Conservation (phyloP, 495 filamentous ascomycete species). For the Aspergillus mulundensis region DNA sequence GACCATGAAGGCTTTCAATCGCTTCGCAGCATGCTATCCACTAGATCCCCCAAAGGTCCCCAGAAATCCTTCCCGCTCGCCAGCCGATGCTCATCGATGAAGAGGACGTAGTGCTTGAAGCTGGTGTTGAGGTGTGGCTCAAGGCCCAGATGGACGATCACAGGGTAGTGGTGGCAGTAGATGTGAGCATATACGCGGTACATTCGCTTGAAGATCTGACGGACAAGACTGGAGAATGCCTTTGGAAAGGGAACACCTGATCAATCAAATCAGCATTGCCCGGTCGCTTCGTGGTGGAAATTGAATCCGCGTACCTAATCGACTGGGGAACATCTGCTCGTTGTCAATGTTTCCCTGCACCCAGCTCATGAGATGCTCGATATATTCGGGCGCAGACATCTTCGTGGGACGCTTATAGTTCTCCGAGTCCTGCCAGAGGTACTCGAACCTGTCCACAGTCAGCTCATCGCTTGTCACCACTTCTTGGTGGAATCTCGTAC, state of each 20-base stretch:
- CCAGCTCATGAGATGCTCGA: slow-evolving; percentile 97
- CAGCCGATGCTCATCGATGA: slow-evolving; percentile 88
- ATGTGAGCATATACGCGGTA: slow-evolving; percentile 99
- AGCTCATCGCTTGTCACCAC: background rate
- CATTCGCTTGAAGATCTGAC: slow-evolving; percentile 96
- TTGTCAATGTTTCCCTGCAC: slow-evolving; percentile 94
- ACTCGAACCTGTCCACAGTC: slow-evolving; percentile 70
- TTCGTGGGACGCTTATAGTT: slow-evolving; percentile 94
- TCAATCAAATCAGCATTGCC: slow-evolving; percentile 11
- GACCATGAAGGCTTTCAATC: slow-evolving; percentile 53
- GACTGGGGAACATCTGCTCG: slow-evolving; percentile 86
- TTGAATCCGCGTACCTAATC: slow-evolving; percentile 60
- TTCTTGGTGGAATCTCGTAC: slow-evolving; percentile 41
- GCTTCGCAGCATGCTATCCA: slow-evolving; percentile 93
- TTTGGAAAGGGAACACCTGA: slow-evolving; percentile 93
- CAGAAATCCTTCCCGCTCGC: slow-evolving; percentile 94
- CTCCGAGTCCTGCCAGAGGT: slow-evolving; percentile 95
- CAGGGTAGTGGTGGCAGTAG: slow-evolving; percentile 99
- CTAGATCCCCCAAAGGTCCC: slow-evolving; percentile 93
- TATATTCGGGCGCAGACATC: slow-evolving; percentile 95
- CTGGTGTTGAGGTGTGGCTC: slow-evolving; percentile 98
- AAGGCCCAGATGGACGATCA: slow-evolving; percentile 88
- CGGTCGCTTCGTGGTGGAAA: background rate
- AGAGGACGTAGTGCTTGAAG: slow-evolving; percentile 99
- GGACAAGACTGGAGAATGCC: slow-evolving; percentile 77